phyloP scores from a whole-genome alignment of 768 basidiomycete species.

The Trichaptum fuscoviolaceum region DNA sequence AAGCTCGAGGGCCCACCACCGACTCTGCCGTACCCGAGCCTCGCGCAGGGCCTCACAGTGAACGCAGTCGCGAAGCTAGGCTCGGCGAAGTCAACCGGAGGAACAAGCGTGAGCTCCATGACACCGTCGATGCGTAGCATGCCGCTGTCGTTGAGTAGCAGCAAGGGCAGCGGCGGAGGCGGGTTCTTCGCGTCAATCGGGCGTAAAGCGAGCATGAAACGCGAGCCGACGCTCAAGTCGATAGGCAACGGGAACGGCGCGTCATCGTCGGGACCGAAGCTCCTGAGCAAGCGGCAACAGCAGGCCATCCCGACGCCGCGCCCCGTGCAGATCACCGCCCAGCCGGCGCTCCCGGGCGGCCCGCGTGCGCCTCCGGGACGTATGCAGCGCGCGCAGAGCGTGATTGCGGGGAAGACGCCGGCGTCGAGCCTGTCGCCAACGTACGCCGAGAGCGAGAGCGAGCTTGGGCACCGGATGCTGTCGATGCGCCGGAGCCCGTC shows the following conservation, averaged over 20 bases:
- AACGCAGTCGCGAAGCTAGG: slow-evolving; percentile 13
- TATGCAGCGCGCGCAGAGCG: slow-evolving; percentile 62
- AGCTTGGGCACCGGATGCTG: slow-evolving; percentile 27
- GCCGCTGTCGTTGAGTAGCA: slow-evolving; percentile 26
- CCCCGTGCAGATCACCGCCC: slow-evolving; percentile 24
- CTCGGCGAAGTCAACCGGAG: neutral
- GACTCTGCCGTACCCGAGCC: slow-evolving; percentile 67
- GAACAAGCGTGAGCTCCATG: slow-evolving; percentile 17
- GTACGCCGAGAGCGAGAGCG: slow-evolving; percentile 13
- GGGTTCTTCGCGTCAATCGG: slow-evolving; percentile 74
- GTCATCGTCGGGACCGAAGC: slow-evolving; percentile 24
- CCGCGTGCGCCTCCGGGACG: slow-evolving; percentile 63
- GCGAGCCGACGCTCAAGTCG: slow-evolving; percentile 9
- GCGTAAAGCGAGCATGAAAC: slow-evolving; percentile 57
- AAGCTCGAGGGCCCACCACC: slow-evolving; percentile 51
- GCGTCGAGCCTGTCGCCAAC: slow-evolving; percentile 21
- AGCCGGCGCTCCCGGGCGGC: slow-evolving; percentile 65
- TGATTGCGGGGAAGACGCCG: slow-evolving; percentile 34
- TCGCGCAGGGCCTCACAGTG: slow-evolving; percentile 37
- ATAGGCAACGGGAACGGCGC: slow-evolving; percentile 21
- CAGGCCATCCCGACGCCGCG: slow-evolving; percentile 27
- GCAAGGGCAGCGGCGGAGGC: slow-evolving; percentile 37
- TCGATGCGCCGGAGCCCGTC: slow-evolving; percentile 11
- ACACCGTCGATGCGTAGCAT: slow-evolving; percentile 23
- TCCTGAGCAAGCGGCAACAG: slow-evolving; percentile 30